Percentiles rank a stretch among this genome's conserved stretches.
phyloP scores from a whole-genome alignment of 2,329 filamentous ascomycete genomes.

The Akanthomyces lecanii region DNA sequence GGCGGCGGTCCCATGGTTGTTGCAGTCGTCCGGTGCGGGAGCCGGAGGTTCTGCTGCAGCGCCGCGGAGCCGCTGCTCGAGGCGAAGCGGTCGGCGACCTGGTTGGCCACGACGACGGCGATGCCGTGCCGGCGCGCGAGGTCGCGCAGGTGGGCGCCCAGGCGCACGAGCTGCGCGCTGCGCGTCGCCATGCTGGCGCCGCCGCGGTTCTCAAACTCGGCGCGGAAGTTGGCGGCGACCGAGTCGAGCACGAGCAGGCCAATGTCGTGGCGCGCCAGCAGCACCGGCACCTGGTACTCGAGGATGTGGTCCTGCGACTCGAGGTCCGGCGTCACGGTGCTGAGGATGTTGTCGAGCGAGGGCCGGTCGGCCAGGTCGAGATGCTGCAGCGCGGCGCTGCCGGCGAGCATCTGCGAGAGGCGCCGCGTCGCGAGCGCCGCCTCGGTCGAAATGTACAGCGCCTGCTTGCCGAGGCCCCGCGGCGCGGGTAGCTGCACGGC shows the following conservation, averaged over 20 bases:
- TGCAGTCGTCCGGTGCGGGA: constrained; percentile 26
- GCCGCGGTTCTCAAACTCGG: constrained; percentile 67
- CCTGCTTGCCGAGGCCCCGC: constrained; percentile 64
- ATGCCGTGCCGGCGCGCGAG: constrained; percentile 71
- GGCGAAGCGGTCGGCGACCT: constrained; percentile 83
- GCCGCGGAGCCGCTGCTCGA: constrained; percentile 22
- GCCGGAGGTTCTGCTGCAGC: constrained; percentile 19
- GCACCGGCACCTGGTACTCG: constrained; percentile 84
- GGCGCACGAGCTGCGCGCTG: constrained; percentile 68
- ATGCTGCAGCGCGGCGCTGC: constrained; percentile 56
- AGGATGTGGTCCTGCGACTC: constrained; percentile 95
- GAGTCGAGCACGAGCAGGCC: constrained; percentile 86
- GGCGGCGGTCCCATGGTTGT: not conserved
- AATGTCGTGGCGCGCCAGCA: constrained; percentile 69
- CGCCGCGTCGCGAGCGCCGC: constrained; percentile 76
- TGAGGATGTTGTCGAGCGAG: constrained; percentile 71
- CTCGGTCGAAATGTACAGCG: constrained; percentile 93
- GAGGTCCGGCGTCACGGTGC: constrained; percentile 80
- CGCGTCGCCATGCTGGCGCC: constrained; percentile 64
- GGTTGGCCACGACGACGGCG: constrained; percentile 88
- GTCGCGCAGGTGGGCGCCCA: constrained; percentile 71
- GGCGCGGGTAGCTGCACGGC: constrained; percentile 76
- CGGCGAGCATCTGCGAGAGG: constrained; percentile 70
- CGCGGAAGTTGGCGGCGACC: constrained; percentile 91
- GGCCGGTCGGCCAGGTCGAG: constrained; percentile 37